These are phyloP conservation scores for Zoysia pacifica DNA, from an alignment of 176 grass and related monocot species.

Conservation along the genomic window DNA sequence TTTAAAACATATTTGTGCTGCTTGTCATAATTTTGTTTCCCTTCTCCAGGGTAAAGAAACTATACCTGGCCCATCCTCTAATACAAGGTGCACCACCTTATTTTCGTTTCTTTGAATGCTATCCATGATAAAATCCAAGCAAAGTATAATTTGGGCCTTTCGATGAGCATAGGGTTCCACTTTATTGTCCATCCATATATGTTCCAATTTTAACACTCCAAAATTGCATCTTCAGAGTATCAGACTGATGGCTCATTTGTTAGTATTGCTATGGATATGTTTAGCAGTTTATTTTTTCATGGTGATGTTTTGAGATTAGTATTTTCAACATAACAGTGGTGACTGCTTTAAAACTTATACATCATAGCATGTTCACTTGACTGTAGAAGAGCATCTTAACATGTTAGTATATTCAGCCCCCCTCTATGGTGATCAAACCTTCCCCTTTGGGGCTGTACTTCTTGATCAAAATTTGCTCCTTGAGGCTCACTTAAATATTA, in stretches of 20 bases:
- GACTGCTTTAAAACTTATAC: constrained; percentile 1
- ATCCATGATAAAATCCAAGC: background rate
- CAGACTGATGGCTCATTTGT: background rate
- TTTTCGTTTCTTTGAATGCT: constrained; percentile 12
- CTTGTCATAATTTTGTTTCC: constrained; percentile 30
- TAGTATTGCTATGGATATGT: constrained; percentile 20
- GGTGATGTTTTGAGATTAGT: background rate
- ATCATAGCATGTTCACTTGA: background rate
- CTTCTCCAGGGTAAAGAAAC: constrained; percentile 51
- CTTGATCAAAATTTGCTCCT: background rate
- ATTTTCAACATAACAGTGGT: constrained; percentile 28
- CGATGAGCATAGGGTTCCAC: background rate
- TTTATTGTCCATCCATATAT: constrained; percentile 1
- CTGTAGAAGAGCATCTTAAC: background rate
- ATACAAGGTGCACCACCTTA: constrained; percentile 46
- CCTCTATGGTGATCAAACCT: background rate
- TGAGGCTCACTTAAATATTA: background rate
- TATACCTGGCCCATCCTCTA: constrained; percentile 41
- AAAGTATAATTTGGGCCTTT: background rate
- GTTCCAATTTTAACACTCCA: background rate
- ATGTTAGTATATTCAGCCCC: background rate
- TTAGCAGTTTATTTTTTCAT: background rate
- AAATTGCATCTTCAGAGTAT: background rate
- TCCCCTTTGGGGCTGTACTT: background rate
- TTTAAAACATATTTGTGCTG: constrained; percentile 13